Conservation (phyloP, 495 filamentous ascomycete genomes). For the Daldinia bambusicola region DNA sequence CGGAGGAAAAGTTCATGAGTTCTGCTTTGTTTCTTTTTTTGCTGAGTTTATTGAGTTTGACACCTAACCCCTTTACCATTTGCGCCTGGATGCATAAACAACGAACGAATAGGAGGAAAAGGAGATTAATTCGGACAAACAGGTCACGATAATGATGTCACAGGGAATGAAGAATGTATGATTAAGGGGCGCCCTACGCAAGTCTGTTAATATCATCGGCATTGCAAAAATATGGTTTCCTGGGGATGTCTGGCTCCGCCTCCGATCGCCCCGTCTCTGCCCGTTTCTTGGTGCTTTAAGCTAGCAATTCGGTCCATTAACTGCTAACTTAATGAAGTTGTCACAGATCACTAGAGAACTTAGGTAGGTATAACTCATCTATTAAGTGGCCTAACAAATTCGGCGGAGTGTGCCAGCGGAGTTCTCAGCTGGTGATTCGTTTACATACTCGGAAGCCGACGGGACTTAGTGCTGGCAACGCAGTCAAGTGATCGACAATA, state of each 20-base stretch:
- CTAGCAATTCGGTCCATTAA: conserved; percentile 26
- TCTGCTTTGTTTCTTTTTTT: conserved; percentile 15
- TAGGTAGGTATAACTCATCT: conserved; percentile 2
- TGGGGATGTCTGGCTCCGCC: background rate
- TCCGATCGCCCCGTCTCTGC: background rate
- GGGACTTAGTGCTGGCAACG: conserved; percentile 3
- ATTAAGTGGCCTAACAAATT: background rate
- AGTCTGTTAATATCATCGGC: conserved; percentile 39
- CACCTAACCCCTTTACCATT: conserved; percentile 24
- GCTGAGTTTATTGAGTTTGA: conserved; percentile 25
- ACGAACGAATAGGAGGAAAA: conserved; percentile 9
- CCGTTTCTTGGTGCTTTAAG: background rate
- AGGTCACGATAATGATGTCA: conserved; percentile 2
- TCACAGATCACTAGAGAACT: background rate
- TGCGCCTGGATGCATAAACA: conserved; percentile 15
- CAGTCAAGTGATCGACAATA: background rate
- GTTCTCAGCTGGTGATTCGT: conserved; percentile 30
- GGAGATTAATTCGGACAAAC: conserved; percentile 17
- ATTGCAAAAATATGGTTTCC: background rate
- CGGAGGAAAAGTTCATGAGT: conserved; percentile 29
- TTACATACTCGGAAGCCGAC: background rate
- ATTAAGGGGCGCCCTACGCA: conserved; percentile 21
- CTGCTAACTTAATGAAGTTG: background rate
- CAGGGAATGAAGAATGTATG: conserved; percentile 29
- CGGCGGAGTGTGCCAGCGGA: conserved; percentile 29